These are phyloP conservation scores for Xylaria bambusicola DNA, from an alignment of 495 filamentous ascomycete genomes.

Conservation along the genomic window DNA sequence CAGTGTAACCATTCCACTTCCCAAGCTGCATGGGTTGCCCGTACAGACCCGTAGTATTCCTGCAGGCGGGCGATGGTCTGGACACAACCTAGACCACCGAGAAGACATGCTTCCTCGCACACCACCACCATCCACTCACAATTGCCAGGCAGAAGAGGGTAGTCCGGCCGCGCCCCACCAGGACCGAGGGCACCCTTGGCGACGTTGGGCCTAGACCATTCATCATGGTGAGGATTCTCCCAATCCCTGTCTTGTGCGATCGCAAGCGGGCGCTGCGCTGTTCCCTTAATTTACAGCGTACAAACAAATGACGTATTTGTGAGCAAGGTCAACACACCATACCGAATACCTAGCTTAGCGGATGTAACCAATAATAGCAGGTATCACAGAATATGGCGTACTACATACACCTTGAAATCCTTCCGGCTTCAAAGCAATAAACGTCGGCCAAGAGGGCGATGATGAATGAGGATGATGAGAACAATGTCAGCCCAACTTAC, in stretches of 20 bases:
- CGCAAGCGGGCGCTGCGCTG: neutral
- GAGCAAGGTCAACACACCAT: neutral
- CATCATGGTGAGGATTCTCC: conserved; percentile 2
- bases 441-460: too few relatives aligned
- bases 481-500: too few relatives aligned
- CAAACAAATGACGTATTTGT: neutral
- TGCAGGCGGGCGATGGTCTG: conserved; percentile 17
- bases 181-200: conserved; percentile 4
- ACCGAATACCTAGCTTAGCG: too few relatives aligned
- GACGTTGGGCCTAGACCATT: conserved; percentile 15
- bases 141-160: neutral
- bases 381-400: too few relatives aligned
- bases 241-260: neutral
- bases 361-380: too few relatives aligned
- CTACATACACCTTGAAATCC: too few relatives aligned
- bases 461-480: too few relatives aligned
- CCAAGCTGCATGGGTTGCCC: conserved; percentile 9
- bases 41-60: neutral
- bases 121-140: neutral
- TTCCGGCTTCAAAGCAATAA: too few relatives aligned
- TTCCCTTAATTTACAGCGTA: neutral
- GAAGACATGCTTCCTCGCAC: neutral
- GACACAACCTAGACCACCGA: conserved; percentile 9
- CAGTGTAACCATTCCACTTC: conserved; percentile 8
- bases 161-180: conserved; percentile 12